Evolutionary conservation across 2,329 filamentous ascomycete genomes (phyloP).

Genomic region (Hawksworthiomyces lignivorus): DNA sequence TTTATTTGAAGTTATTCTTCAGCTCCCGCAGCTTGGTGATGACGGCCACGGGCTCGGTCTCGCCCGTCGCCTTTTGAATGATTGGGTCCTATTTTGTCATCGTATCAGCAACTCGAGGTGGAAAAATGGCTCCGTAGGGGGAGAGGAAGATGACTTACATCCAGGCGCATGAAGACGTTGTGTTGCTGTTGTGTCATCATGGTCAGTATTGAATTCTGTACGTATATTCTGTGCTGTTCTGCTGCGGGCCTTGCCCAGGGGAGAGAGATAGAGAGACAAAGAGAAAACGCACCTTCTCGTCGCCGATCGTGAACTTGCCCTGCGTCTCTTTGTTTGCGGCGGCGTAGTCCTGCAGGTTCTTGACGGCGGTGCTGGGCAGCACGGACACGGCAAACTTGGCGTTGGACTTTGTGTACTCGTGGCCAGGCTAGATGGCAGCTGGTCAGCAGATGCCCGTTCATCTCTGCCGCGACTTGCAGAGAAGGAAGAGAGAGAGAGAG

Average conservation of each 20-base stretch:
- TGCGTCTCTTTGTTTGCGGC: constrained; percentile 80
- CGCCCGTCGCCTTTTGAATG: constrained; percentile 76
- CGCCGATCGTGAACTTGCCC: constrained; percentile 91
- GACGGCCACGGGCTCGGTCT: constrained; percentile 71
- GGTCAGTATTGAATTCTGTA: neutral
- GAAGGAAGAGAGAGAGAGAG: neutral
- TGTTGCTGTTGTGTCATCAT: constrained; percentile 52
- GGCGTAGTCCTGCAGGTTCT: constrained; percentile 69
- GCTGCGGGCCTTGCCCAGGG: too few relatives aligned
- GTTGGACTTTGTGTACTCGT: constrained; percentile 97
- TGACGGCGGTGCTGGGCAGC: constrained; percentile 64
- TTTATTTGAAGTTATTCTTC: constrained; percentile 72
- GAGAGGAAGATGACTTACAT: too few relatives aligned
- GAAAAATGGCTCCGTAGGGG: too few relatives aligned
- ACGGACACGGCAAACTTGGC: constrained; percentile 80
- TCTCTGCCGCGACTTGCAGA: too few relatives aligned
- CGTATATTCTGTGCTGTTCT: too few relatives aligned
- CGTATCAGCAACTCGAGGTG: too few relatives aligned
- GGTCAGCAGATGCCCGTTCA: too few relatives aligned
- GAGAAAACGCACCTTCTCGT: constrained; percentile 68
- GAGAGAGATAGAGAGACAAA: neutral
- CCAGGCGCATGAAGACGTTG: constrained; percentile 91
- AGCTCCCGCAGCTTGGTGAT: constrained; percentile 81
- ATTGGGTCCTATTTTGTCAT: constrained; percentile 72
- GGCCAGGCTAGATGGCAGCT: constrained; percentile 61